Evolutionary conservation across 2,329 filamentous ascomycete genomes (phyloP).

Genomic region (Amphichorda felina): DNA sequence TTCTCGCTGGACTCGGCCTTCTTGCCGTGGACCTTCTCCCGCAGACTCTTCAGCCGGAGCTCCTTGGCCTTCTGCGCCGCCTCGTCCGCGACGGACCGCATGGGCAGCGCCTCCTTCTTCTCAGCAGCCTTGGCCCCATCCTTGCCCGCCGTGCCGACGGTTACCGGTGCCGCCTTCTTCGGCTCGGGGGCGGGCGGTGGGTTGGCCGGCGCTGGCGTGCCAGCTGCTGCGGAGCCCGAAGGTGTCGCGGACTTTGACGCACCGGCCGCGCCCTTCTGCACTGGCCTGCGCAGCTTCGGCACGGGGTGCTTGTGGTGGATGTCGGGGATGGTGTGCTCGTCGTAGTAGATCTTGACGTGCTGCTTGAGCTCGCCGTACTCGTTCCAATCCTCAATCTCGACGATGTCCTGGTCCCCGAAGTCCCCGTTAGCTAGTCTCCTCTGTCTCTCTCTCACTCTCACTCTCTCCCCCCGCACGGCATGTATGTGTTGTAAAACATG

Average conservation of each 20-base stretch:
- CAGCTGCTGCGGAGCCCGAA: constrained; percentile 9
- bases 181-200: constrained; percentile 6
- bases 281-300: constrained; percentile 12
- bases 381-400: constrained; percentile 97
- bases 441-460: no score
- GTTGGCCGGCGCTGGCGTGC: constrained; percentile 5
- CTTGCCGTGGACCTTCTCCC: constrained; percentile 43
- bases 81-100: constrained; percentile 50
- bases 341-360: constrained; percentile 60
- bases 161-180: constrained; percentile 7
- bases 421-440: background rate
- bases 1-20: constrained; percentile 10
- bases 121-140: constrained; percentile 5
- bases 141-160: constrained; percentile 8
- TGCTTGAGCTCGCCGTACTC: constrained; percentile 92
- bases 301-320: constrained; percentile 38
- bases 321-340: constrained; percentile 47
- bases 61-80: constrained; percentile 53
- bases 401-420: constrained; percentile 56
- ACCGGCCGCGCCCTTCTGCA: constrained; percentile 20
- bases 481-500: no score
- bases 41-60: constrained; percentile 37
- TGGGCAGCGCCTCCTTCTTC: constrained; percentile 24
- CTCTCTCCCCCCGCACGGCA: no score
- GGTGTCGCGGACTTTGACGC: constrained; percentile 11